phyloP scores from a whole-genome alignment of 2,329 filamentous ascomycete genomes.

The Scedosporium dehoogii region DNA sequence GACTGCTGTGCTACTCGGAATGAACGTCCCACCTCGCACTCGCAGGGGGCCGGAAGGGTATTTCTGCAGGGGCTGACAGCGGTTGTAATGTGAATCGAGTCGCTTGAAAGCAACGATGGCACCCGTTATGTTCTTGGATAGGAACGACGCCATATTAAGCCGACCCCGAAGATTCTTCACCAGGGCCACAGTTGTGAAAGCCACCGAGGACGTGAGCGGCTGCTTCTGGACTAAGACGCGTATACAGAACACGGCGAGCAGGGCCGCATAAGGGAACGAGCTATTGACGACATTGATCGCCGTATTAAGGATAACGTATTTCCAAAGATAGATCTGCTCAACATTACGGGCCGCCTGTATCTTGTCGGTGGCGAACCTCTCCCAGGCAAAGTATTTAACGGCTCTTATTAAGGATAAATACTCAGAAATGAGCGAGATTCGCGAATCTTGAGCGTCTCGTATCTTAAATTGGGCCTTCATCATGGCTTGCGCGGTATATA shows the following conservation, averaged over 20 bases:
- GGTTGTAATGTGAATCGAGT: slow-evolving; percentile 44
- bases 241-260: slow-evolving; percentile 44
- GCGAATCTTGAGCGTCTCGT: slow-evolving; percentile 43
- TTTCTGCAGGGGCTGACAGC: slow-evolving; percentile 33
- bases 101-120: slow-evolving; percentile 38
- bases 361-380: slow-evolving; percentile 39
- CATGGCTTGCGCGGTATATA: slow-evolving; percentile 39
- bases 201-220: slow-evolving; percentile 43
- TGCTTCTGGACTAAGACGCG: slow-evolving; percentile 37
- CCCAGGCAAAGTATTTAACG: slow-evolving; percentile 54
- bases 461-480: slow-evolving; percentile 39
- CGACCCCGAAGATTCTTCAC: slow-evolving; percentile 43
- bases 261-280: slow-evolving; percentile 38
- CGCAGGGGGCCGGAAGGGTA: slow-evolving; percentile 40
- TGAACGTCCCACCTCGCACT: slow-evolving; percentile 36
- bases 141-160: slow-evolving; percentile 17
- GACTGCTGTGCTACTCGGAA: slow-evolving; percentile 36
- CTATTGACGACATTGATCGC: slow-evolving; percentile 39
- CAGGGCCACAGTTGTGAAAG: slow-evolving; percentile 46
- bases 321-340: slow-evolving; percentile 47
- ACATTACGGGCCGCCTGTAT: slow-evolving; percentile 37
- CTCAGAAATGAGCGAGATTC: slow-evolving; percentile 47
- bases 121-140: slow-evolving; percentile 28
- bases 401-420: slow-evolving; percentile 47
- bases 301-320: slow-evolving; percentile 36